Evolutionary conservation across 768 basidiomycete genomes (phyloP), one percentile per base, ranked within the genome.

Genomic region (Suillus spraguei): DNA sequence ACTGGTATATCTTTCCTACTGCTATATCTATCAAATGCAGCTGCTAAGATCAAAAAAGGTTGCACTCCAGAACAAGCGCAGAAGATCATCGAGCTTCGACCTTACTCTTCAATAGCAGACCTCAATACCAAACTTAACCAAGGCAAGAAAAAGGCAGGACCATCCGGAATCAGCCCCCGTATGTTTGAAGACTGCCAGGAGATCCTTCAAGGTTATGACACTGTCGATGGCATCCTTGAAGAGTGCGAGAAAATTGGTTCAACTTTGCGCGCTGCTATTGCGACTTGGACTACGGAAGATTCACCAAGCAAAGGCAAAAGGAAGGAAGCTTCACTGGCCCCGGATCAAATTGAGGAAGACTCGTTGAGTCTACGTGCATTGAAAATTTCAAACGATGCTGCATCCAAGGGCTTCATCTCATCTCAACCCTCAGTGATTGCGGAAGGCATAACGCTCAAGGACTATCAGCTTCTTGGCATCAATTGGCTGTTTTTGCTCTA

Each of bases 401-500:
- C 77, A 56, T 71, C 83, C 38, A 80, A 82, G 61, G 88, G 88
- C 66, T 97, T 91, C 73, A 81, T 98, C 66, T 79, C 85, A 52
- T 75, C 78, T 42, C 95, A 97, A 69, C 97, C 97, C 10, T 76
- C 82, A 14, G 74, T 85, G 36, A 77, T 97, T 10, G 81, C 85
- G 47, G 78, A 87, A 36, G 84, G 83, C 53, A 87, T 96, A 63
- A 82, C 80, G 69, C 80, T 99, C 70, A 99, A 99, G 80, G 96
- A 97, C 68, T 99, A 99, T 75, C 97, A 99, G 76, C 80, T 99
- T 63, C 82, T 98, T 63, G 97, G 97, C n/a, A 84, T 99, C 60
- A 99, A 99, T 74, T 99, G 97, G 97, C 80, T 99, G 66, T 88
- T 94, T 76, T 77, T 99, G 24, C 79, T 99, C 59, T 95, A 95